Conservation (phyloP, 2,329 filamentous ascomycete genomes). For the Akanthomyces uredinophilus region DNA sequence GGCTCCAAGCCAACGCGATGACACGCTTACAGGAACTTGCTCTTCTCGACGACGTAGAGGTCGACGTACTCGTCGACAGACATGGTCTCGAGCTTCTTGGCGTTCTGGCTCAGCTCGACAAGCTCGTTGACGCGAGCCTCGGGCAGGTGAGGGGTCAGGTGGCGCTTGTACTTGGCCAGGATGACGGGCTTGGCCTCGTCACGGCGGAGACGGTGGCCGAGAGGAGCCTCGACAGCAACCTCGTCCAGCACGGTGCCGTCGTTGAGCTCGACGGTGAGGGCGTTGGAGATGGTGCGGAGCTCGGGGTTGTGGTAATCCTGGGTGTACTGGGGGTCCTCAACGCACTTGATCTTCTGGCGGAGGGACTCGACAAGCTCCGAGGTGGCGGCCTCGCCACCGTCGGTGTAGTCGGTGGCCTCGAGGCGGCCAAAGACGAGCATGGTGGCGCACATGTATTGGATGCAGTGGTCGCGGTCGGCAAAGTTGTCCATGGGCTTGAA, state of each 20-base stretch:
- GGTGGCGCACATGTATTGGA: constrained; percentile 97
- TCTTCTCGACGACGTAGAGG: constrained; percentile 62
- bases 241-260: constrained; percentile 90
- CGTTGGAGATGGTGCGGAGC: constrained; percentile 96
- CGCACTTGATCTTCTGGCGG: constrained; percentile 88
- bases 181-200: constrained; percentile 99
- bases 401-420: constrained; percentile 87
- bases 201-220: constrained; percentile 84
- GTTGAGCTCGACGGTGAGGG: constrained; percentile 88
- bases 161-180: constrained; percentile 89
- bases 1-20: neutral
- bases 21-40: constrained; percentile 46
- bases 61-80: constrained; percentile 93
- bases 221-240: constrained; percentile 85
- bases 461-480: constrained; percentile 97
- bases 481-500: constrained; percentile 99
- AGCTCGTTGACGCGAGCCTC: constrained; percentile 75
- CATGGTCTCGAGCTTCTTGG: constrained; percentile 69
- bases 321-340: constrained; percentile 94
- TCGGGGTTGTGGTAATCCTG: constrained; percentile 90
- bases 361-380: constrained; percentile 86
- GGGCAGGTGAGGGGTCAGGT: constrained; percentile 78
- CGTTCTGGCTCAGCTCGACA: constrained; percentile 71
- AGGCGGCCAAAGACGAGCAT: constrained; percentile 96
- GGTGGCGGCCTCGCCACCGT: constrained; percentile 86